Evolutionary conservation across 345 rosid genomes (phyloP).

Genomic region (Aurinia saxatilis): DNA sequence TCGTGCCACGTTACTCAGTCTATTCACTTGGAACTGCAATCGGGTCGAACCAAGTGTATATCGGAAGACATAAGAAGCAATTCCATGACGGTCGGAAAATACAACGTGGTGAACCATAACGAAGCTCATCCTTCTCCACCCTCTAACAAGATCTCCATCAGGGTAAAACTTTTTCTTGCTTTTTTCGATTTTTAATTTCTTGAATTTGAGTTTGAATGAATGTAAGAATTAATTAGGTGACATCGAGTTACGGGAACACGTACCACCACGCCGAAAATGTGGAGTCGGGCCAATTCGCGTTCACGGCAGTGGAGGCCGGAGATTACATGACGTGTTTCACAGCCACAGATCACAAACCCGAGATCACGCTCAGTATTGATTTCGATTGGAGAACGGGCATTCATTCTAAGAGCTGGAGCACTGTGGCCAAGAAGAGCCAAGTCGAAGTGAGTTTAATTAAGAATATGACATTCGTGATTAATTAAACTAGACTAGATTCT

Average conservation of each 20-base stretch:
- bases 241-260: constrained; percentile 67
- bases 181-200: not conserved
- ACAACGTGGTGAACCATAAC: constrained; percentile 58
- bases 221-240: too few species aligned
- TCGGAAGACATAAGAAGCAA: constrained; percentile 79
- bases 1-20: constrained; percentile 33
- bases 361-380: constrained; percentile 50
- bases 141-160: constrained; percentile 63
- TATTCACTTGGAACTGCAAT: constrained; percentile 66
- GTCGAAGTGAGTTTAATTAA: constrained; percentile 87
- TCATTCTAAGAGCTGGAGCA: constrained; percentile 73
- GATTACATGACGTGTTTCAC: constrained; percentile 83
- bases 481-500: not conserved
- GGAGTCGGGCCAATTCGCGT: constrained; percentile 76
- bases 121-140: constrained; percentile 67
- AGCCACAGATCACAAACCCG: constrained; percentile 55
- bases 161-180: constrained; percentile 29
- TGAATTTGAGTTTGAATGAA: not conserved
- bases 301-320: constrained; percentile 74
- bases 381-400: constrained; percentile 89
- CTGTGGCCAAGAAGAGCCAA: constrained; percentile 84
- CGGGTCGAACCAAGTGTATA: constrained; percentile 83
- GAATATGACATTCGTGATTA: too few species aligned
- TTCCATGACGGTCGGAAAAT: constrained; percentile 88
- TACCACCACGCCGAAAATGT: constrained; percentile 62